Evolutionary conservation across 768 basidiomycete species (phyloP).

Genomic region (Rhodotorula babjevae): DNA sequence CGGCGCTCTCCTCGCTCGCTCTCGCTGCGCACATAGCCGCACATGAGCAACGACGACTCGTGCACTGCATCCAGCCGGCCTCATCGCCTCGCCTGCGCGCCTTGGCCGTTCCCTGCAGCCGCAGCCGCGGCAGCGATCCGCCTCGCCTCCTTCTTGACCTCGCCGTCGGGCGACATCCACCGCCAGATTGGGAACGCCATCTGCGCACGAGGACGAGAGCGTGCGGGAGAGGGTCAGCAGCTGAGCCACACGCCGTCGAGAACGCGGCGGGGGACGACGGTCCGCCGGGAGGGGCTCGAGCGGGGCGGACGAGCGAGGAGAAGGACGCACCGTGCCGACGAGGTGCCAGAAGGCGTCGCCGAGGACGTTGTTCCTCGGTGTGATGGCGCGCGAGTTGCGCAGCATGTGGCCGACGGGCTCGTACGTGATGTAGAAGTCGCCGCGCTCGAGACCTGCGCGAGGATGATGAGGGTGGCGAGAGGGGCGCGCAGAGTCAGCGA

Average conservation of each 20-base stretch:
- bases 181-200: conserved; percentile 42
- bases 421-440: conserved; percentile 68
- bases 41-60: too few relatives aligned
- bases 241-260: too few relatives aligned
- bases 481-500: too few relatives aligned
- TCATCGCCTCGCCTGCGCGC: too few relatives aligned
- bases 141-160: conserved; percentile 17
- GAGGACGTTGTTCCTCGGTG: conserved; percentile 61
- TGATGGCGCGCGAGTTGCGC: conserved; percentile 62
- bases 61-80: too few relatives aligned
- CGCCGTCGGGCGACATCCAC: conserved; percentile 30
- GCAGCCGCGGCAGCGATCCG: background rate
- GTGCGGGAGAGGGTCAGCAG: too few relatives aligned
- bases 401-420: conserved; percentile 67
- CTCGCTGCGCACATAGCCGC: too few relatives aligned
- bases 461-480: background rate
- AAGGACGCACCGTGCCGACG: conserved; percentile 13
- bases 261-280: too few relatives aligned
- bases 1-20: too few relatives aligned
- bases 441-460: conserved; percentile 60
- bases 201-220: conserved; percentile 9
- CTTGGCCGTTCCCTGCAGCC: too few relatives aligned
- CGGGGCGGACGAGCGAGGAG: too few relatives aligned
- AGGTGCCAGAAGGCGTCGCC: conserved; percentile 51
- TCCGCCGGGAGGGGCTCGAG: too few relatives aligned